Conservation (phyloP, 2,329 filamentous ascomycete species). For the Massarina eburnea region DNA sequence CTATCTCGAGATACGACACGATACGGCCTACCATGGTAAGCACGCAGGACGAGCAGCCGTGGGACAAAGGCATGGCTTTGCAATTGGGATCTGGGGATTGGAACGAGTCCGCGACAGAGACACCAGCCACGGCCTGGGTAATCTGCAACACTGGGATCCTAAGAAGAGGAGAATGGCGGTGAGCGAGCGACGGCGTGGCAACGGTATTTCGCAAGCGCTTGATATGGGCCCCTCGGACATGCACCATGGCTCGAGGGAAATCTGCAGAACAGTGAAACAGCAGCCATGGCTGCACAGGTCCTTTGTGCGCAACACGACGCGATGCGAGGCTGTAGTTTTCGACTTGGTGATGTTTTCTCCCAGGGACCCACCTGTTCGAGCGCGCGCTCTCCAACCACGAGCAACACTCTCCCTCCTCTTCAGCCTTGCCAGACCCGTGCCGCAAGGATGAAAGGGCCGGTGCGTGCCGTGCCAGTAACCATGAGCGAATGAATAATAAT, state of each 20-base stretch:
- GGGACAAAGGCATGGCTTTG: neutral
- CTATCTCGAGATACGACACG: neutral
- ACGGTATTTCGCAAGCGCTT: slow-evolving; percentile 10
- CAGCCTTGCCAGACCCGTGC: slow-evolving; percentile 27
- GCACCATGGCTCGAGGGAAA: slow-evolving; percentile 1
- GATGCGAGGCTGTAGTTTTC: neutral
- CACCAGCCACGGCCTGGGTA: slow-evolving; percentile 28
- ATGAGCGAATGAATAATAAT: slow-evolving; percentile 8
- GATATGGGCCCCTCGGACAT: neutral
- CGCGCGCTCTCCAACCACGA: slow-evolving; percentile 26
- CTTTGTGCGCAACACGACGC: neutral
- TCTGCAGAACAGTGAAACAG: neutral
- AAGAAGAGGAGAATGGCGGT: slow-evolving; percentile 27
- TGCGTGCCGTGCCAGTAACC: slow-evolving; percentile 10
- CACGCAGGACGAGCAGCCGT: slow-evolving; percentile 2
- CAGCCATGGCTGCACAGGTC: slow-evolving; percentile 7
- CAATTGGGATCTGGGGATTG: slow-evolving; percentile 21
- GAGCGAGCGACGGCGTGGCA: slow-evolving; percentile 18
- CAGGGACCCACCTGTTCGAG: slow-evolving; percentile 17
- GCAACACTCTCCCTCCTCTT: slow-evolving; percentile 23
- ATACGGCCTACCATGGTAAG: neutral
- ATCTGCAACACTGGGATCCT: slow-evolving; percentile 17
- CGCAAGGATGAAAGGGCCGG: slow-evolving; percentile 18
- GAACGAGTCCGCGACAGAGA: slow-evolving; percentile 5
- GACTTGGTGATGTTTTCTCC: slow-evolving; percentile 5